Base-by-base conservation (phyloP, 768 basidiomycete genomes). In the Lentinula detonsa region DNA sequence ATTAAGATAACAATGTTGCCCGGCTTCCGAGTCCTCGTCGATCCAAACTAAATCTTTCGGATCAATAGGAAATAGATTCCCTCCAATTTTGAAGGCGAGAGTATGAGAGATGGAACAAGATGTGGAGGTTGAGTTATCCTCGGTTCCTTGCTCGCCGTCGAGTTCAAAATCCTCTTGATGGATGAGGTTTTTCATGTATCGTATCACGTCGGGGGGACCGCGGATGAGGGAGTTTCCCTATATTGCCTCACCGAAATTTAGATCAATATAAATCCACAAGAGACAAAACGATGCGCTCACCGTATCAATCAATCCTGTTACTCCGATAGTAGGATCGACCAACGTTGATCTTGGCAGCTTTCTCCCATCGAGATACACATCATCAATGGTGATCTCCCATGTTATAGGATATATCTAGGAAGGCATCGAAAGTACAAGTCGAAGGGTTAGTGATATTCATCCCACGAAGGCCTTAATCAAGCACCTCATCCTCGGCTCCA, bases 151-250 rank as follows among this genome's bases (percentile, higher is more conserved):
- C 45, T 46, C 5, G 31, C 23, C 10, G 8, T 35, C 15, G 55
- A 8, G 2, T 46, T 57, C 21, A 11, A n/a, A 7, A 15, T 66
- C 5, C 57, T 60, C 28, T 65, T 61, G 9, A 80, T 81, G 0
- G 87, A 70, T n/a, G 11, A 33, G 3, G 18, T 46, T 16, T 8
- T 18, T 21, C 23, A 59, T 59, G 5, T 33, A 49, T 10, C 31
- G 9, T 18, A 92, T 73, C 8, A 90, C 78, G 62, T 92, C 90
- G 4, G 78, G 69, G 0, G 89, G 90, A 8, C 89, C 90, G 23
- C 90, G 87, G 57, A 93, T 77, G 46, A 90, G 79, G 8, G 89
- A 90, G 72, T 85, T 91, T 0, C 91, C 90, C 88, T 90, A 60
- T 40, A 53, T 28, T 37, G 43, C 28, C 28, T 28, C 28, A 28